A percentile compares a stretch with the other conserved stretches of the same genome.
Evolutionary conservation across 2,329 filamentous ascomycete species (phyloP).

Genomic region (Botrytis cinerea): DNA sequence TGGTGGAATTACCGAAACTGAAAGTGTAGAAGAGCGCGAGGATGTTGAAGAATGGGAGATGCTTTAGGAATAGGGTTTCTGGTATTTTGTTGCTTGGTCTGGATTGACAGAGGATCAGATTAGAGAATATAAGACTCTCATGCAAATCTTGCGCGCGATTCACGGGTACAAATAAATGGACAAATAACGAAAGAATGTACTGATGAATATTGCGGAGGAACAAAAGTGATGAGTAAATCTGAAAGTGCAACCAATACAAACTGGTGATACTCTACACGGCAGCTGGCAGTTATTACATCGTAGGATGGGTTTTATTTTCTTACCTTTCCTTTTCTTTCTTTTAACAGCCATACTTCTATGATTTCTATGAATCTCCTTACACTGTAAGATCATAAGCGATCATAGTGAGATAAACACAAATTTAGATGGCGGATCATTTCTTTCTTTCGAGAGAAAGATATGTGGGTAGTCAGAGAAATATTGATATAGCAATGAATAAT

Average conservation of each 20-base stretch:
- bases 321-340: not conserved
- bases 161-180: not conserved
- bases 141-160: not conserved
- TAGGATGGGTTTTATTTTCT: fast-evolving
- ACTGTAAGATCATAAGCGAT: not conserved
- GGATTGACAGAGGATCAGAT: not conserved
- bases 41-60: conserved; percentile 5
- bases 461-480: not conserved
- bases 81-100: not conserved
- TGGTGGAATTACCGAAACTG: fast-evolving
- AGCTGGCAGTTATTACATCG: fast-evolving
- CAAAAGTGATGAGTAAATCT: not conserved
- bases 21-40: not conserved
- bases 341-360: not conserved
- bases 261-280: fast-evolving
- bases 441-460: not conserved
- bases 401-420: not conserved
- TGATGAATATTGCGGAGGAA: not conserved
- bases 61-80: not conserved
- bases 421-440: not conserved
- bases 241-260: no score
- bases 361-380: not conserved
- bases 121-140: fast-evolving
- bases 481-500: not conserved
- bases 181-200: not conserved